Evolutionary conservation across 768 basidiomycete species (phyloP).

Genomic region (Pulveroboletus sp.): DNA sequence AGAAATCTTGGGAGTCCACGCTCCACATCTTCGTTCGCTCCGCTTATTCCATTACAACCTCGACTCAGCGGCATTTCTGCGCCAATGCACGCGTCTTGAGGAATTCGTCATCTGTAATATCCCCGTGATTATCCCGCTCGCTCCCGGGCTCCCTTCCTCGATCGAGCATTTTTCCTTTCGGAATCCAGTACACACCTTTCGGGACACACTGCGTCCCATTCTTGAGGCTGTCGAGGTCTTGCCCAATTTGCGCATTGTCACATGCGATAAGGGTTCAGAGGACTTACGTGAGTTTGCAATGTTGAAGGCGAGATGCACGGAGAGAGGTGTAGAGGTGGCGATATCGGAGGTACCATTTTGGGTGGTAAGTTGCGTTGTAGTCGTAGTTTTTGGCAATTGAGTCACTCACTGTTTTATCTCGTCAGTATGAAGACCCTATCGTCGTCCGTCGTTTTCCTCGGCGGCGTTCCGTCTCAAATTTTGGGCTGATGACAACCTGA

Average conservation of each 20-base stretch:
- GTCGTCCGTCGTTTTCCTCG: conserved; percentile 33
- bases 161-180: conserved; percentile 40
- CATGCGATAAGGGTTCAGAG: conserved; percentile 28
- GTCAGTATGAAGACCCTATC: conserved; percentile 37
- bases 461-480: conserved; percentile 33
- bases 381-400: neutral
- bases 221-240: conserved; percentile 30
- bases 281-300: conserved; percentile 18
- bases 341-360: conserved; percentile 29
- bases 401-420: neutral
- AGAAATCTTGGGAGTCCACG: conserved; percentile 25
- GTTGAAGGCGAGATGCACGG: conserved; percentile 27
- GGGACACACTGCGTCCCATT: conserved; percentile 25
- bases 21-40: conserved; percentile 38
- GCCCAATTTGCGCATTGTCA: conserved; percentile 35
- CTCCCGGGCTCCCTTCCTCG: conserved; percentile 29
- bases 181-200: conserved; percentile 22
- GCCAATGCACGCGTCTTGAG: conserved; percentile 34
- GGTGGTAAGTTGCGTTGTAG: conserved; percentile 29
- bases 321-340: conserved; percentile 26
- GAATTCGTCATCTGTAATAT: conserved; percentile 38
- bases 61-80: conserved; percentile 31
- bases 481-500: conserved; percentile 29
- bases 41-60: conserved; percentile 35
- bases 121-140: conserved; percentile 32